A percentile compares a stretch with the other conserved stretches of the same genome.
phyloP scores from a whole-genome alignment of 257 asterid species.

The Nicotiana attenuata region DNA sequence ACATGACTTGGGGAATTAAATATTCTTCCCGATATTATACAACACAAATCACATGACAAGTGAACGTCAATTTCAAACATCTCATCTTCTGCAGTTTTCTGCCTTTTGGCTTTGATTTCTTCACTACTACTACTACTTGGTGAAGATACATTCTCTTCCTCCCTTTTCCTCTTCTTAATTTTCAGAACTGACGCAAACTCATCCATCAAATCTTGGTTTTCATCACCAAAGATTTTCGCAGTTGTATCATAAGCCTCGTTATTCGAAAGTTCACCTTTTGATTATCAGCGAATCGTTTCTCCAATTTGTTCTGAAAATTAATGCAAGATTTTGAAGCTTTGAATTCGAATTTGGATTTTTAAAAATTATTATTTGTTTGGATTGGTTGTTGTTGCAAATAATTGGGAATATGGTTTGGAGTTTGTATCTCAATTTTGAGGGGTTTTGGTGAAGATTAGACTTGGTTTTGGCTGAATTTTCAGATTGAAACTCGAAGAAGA shows the following conservation, averaged over 20 bases:
- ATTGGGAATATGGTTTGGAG: no score
- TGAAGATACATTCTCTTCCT: not conserved
- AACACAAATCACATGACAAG: not conserved
- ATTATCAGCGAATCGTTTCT: not conserved
- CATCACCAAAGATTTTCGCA: not conserved
- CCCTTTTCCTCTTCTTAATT: not conserved
- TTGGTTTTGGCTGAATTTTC: no score
- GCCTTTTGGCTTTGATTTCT: not conserved
- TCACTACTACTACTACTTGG: not conserved
- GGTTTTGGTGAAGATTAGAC: no score
- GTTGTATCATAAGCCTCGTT: not conserved
- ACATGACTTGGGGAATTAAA: no score
- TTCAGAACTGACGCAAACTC: not conserved
- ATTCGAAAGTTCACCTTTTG: not conserved
- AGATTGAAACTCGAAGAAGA: no score
- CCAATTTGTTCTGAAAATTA: not conserved
- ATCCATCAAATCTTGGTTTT: not conserved
- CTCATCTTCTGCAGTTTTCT: not conserved
- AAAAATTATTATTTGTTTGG: no score
- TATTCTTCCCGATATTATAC: no score
- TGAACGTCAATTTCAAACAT: not conserved
- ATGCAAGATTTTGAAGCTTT: not conserved
- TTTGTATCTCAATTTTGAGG: no score
- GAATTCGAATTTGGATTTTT: no score
- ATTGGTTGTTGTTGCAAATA: no score